These are phyloP conservation scores for Cyclotella atomus DNA, from an alignment of 108 stramenopile genomes.

Conservation along the genomic window DNA sequence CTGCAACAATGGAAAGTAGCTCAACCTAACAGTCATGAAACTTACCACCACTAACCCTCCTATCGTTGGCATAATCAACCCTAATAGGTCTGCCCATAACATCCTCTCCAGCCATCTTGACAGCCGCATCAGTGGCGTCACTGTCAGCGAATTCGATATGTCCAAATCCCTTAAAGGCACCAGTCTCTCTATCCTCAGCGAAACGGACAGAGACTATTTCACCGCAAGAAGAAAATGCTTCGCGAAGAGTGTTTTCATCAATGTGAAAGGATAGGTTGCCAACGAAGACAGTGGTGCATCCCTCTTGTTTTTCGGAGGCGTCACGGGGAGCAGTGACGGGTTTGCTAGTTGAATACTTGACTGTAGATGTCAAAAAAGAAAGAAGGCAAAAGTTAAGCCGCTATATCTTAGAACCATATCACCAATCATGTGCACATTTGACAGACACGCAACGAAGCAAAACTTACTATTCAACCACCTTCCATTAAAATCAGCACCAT, in stretches of 20 bases:
- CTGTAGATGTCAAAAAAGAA: not conserved
- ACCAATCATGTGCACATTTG: no score
- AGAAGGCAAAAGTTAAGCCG: not conserved
- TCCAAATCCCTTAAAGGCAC: constrained; percentile 97
- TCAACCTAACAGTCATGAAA: constrained; percentile 2
- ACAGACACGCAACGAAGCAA: not conserved
- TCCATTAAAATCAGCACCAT: constrained; percentile 90
- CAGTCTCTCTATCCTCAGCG: constrained; percentile 95
- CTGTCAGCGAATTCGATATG: constrained; percentile 94
- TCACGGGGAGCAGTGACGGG: constrained; percentile 59
- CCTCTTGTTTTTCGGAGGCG: constrained; percentile 76
- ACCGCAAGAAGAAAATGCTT: constrained; percentile 90
- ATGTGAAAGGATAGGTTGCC: constrained; percentile 96
- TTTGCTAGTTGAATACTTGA: constrained; percentile 81
- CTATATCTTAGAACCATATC: no score
- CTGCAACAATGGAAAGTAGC: not conserved
- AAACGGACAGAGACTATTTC: constrained; percentile 90
- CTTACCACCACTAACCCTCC: constrained; percentile 62
- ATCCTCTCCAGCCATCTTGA: constrained; percentile 86
- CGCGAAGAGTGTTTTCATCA: constrained; percentile 90
- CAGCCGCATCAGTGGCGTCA: constrained; percentile 87
- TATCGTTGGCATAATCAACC: constrained; percentile 88
- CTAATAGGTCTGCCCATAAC: constrained; percentile 89
- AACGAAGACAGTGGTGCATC: constrained; percentile 94
- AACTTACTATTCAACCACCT: constrained; percentile 80